These are phyloP conservation scores for Metarhizium guizhouense DNA, from an alignment of 2,329 filamentous ascomycete species.

Conservation along the genomic window DNA sequence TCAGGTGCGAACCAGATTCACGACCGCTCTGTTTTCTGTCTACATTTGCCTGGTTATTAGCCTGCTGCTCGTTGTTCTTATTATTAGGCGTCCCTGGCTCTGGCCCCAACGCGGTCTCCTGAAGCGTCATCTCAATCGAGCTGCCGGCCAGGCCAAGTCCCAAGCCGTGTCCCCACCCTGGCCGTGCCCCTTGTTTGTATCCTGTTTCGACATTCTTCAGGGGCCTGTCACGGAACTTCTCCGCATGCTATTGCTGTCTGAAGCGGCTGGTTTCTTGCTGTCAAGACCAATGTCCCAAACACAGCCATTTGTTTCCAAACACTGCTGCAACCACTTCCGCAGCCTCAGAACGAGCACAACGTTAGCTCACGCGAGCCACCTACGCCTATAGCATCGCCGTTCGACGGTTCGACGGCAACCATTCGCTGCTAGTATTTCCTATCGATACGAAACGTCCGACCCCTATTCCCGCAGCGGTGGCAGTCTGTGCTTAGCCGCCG, in stretches of 20 bases:
- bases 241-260: background rate
- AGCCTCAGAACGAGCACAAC: background rate
- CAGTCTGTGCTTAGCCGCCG: constrained; percentile 4
- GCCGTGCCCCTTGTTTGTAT: background rate
- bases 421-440: background rate
- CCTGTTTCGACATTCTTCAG: constrained; percentile 1
- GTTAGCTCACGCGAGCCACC: background rate
- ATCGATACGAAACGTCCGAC: background rate
- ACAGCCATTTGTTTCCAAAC: background rate
- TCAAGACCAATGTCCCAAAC: background rate
- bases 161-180: background rate
- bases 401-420: background rate
- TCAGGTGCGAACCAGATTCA: background rate
- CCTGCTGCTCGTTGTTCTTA: background rate
- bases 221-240: constrained; percentile 4
- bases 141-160: background rate
- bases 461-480: background rate
- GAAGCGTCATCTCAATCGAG: background rate
- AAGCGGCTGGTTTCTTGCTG: background rate
- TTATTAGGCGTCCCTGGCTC: background rate
- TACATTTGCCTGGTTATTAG: background rate
- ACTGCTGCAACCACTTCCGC: background rate
- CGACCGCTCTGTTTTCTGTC: background rate
- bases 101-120: background rate
- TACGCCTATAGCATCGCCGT: background rate